A percentile compares a stretch with the other conserved stretches of the same genome.
Conservation (phyloP, 1,139 yeast species). For the Scheffersomyces titani region DNA sequence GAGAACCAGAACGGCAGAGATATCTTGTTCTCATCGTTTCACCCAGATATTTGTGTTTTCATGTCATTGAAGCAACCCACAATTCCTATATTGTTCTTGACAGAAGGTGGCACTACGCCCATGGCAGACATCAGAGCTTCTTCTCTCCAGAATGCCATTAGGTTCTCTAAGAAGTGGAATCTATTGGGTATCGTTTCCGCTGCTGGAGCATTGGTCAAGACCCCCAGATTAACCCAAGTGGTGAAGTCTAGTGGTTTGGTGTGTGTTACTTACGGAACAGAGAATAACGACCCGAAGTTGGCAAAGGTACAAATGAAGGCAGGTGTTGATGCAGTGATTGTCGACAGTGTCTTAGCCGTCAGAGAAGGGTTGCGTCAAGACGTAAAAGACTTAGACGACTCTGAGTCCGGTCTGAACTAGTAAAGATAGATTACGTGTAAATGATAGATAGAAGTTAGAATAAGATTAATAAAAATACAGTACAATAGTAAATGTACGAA, state of each 20-base stretch:
- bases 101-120: slow-evolving; percentile 78
- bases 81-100: slow-evolving; percentile 83
- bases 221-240: slow-evolving; percentile 87
- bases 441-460: background rate
- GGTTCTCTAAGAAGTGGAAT: slow-evolving; percentile 92
- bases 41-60: slow-evolving; percentile 88
- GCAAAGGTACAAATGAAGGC: slow-evolving; percentile 87
- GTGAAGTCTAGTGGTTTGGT: slow-evolving; percentile 90
- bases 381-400: slow-evolving; percentile 12
- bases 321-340: slow-evolving; percentile 98
- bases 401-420: slow-evolving; percentile 3
- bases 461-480: too few relatives aligned
- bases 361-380: slow-evolving; percentile 70
- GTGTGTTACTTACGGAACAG: slow-evolving; percentile 88
- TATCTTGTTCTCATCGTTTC: slow-evolving; percentile 88
- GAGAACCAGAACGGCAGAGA: slow-evolving; percentile 75
- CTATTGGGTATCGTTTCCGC: slow-evolving; percentile 91
- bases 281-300: slow-evolving; percentile 82
- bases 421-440: background rate
- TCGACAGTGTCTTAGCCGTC: slow-evolving; percentile 90
- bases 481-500: too few relatives aligned
- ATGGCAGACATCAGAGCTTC: slow-evolving; percentile 92
- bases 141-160: slow-evolving; percentile 85
- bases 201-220: slow-evolving; percentile 77
- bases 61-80: slow-evolving; percentile 91